These are phyloP conservation scores for Epichloe typhina DNA, from an alignment of 2,329 filamentous ascomycete species.

Conservation along the genomic window DNA sequence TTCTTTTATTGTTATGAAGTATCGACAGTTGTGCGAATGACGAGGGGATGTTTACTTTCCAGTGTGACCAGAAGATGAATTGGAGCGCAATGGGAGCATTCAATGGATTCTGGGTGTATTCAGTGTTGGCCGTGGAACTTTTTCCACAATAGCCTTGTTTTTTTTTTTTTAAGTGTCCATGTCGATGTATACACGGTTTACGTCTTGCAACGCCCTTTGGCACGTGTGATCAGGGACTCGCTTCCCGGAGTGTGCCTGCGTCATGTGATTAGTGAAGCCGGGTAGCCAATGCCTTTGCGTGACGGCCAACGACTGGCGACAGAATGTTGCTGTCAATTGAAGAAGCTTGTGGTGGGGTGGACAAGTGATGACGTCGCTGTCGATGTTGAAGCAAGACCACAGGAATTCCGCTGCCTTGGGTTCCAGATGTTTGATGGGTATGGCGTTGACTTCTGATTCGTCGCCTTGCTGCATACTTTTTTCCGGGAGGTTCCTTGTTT, in stretches of 20 bases:
- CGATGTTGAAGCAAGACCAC: too few relatives aligned
- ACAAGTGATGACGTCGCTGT: too few relatives aligned
- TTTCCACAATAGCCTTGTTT: neutral
- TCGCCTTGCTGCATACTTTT: too few relatives aligned
- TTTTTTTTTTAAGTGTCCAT: neutral
- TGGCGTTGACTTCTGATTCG: too few relatives aligned
- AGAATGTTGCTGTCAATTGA: neutral
- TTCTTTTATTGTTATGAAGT: constrained; percentile 3
- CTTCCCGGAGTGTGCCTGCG: too few relatives aligned
- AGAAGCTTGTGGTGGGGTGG: neutral
- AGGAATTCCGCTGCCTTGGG: too few relatives aligned
- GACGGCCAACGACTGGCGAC: neutral
- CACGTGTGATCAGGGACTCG: too few relatives aligned
- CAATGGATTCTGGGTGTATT: constrained; percentile 1
- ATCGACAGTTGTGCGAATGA: neutral
- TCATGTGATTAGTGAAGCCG: too few relatives aligned
- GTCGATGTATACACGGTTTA: neutral
- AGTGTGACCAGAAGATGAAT: constrained; percentile 1
- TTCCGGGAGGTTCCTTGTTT: too few relatives aligned
- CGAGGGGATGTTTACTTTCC: neutral
- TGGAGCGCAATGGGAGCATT: constrained; percentile 3
- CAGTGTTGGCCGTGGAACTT: neutral
- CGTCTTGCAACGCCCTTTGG: too few relatives aligned
- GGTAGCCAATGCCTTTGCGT: neutral
- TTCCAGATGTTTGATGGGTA: too few relatives aligned